phyloP scores from a whole-genome alignment of 345 rosid genomes.

The Cochlearia excelsa region DNA sequence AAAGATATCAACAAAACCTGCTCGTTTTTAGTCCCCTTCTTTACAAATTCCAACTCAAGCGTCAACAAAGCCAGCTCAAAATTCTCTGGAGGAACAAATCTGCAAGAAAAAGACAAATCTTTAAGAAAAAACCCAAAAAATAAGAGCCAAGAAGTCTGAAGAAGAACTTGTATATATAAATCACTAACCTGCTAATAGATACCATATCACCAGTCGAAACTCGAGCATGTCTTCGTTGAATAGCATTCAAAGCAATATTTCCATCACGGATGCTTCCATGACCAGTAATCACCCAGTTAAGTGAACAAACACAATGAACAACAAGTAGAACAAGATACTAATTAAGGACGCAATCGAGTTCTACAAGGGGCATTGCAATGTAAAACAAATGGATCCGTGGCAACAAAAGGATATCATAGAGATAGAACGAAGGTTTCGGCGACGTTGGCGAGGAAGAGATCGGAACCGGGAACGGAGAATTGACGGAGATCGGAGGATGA shows the following conservation, averaged over 20 bases:
- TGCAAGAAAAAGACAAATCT: constrained; percentile 19
- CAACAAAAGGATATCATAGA: constrained; percentile 71
- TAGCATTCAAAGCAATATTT: constrained; percentile 67
- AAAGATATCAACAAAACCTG: constrained; percentile 46
- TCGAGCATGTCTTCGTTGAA: constrained; percentile 81
- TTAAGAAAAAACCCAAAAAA: neutral
- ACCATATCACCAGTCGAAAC: constrained; percentile 79
- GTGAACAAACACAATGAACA: constrained; percentile 27
- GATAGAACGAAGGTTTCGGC: constrained; percentile 63
- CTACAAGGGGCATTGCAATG: neutral
- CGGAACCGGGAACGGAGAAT: constrained; percentile 76
- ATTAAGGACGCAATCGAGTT: neutral
- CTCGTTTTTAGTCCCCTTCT: constrained; percentile 84
- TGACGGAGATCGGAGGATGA: constrained; percentile 75
- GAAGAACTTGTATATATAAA: neutral
- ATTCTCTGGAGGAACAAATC: constrained; percentile 78
- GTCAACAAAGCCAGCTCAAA: constrained; percentile 74
- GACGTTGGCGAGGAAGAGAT: constrained; percentile 62
- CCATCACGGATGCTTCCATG: constrained; percentile 64
- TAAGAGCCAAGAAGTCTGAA: neutral
- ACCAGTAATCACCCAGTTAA: constrained; percentile 65
- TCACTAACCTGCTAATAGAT: constrained; percentile 59
- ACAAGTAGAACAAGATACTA: neutral
- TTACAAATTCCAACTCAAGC: constrained; percentile 86
- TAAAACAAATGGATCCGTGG: neutral